Conservation (phyloP, 2,329 filamentous ascomycete species). For the Claviceps sp. region DNA sequence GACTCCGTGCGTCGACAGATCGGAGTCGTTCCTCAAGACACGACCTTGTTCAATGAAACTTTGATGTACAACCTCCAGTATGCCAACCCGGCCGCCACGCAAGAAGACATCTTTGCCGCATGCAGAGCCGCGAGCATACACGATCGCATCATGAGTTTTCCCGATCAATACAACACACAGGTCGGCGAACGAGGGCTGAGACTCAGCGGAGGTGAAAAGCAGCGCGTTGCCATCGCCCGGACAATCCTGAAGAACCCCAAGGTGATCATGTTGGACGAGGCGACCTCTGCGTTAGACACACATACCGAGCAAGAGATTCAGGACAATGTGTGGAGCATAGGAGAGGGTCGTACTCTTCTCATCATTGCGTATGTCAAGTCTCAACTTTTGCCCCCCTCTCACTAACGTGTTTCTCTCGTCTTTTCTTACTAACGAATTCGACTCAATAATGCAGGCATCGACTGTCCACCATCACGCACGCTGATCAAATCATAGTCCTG, state of each 20-base stretch:
- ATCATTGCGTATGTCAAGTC: slow-evolving; percentile 66
- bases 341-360: slow-evolving; percentile 77
- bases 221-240: slow-evolving; percentile 83
- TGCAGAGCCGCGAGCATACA: slow-evolving; percentile 84
- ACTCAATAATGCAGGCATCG: slow-evolving; percentile 44
- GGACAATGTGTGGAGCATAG: slow-evolving; percentile 67
- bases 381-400: too few relatives aligned
- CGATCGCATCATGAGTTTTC: slow-evolving; percentile 80
- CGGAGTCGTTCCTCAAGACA: slow-evolving; percentile 93
- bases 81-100: slow-evolving; percentile 65
- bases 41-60: slow-evolving; percentile 85
- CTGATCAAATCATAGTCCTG: slow-evolving; percentile 72
- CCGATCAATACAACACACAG: slow-evolving; percentile 77
- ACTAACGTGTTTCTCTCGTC: neutral
- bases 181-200: slow-evolving; percentile 82
- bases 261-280: slow-evolving; percentile 88
- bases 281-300: slow-evolving; percentile 80
- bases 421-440: slow-evolving; percentile 9
- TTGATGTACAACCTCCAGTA: slow-evolving; percentile 93
- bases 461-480: slow-evolving; percentile 72
- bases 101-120: slow-evolving; percentile 70
- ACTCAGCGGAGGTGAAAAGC: slow-evolving; percentile 83
- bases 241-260: slow-evolving; percentile 86
- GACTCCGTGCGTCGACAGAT: slow-evolving; percentile 86
- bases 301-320: slow-evolving; percentile 92